These are phyloP conservation scores for Saccharum officinarum DNA, from an alignment of 176 grass and related monocot genomes.

Conservation along the genomic window DNA sequence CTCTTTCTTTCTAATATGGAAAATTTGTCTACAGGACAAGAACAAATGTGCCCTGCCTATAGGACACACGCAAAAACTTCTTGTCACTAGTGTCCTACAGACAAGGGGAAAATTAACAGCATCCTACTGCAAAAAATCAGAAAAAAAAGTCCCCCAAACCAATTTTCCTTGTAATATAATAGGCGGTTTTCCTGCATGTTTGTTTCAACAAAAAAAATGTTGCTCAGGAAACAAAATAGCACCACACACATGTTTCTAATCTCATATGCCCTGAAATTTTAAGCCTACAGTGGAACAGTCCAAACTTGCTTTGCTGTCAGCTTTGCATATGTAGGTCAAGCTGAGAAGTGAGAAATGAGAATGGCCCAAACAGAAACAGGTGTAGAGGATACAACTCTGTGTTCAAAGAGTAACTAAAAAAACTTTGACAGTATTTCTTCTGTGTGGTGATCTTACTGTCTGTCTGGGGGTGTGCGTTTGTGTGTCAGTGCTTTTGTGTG, in stretches of 20 bases:
- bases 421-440: background rate
- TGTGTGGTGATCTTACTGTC: background rate
- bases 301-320: background rate
- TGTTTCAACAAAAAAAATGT: background rate
- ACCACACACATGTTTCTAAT: background rate
- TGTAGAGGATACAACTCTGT: background rate
- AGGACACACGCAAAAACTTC: background rate
- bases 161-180: background rate
- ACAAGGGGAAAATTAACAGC: background rate
- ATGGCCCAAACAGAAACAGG: background rate
- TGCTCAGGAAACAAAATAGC: background rate
- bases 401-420: constrained; percentile 5
- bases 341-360: background rate
- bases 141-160: background rate
- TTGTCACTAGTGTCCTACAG: background rate
- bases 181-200: background rate
- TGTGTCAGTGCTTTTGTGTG: background rate
- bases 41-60: background rate
- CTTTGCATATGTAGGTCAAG: background rate
- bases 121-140: background rate
- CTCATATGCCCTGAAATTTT: background rate
- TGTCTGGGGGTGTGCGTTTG: background rate
- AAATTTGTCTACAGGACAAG: background rate
- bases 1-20: background rate
- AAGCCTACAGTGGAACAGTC: background rate